These are phyloP conservation scores for Xylaria telfairii DNA, from an alignment of 495 filamentous ascomycete genomes.

Conservation along the genomic window DNA sequence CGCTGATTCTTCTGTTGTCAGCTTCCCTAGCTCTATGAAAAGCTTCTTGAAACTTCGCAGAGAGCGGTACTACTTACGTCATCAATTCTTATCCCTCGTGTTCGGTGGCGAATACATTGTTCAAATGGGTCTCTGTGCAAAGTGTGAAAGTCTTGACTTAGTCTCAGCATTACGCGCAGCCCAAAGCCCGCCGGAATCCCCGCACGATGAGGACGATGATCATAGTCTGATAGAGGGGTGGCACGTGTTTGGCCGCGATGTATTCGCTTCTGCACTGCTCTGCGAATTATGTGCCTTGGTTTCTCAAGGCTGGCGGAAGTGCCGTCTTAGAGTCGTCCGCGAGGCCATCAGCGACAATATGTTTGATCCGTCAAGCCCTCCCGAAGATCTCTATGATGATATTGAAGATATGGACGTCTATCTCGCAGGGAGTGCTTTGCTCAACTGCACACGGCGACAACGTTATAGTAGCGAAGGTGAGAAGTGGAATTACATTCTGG, in stretches of 20 bases:
- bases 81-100: too few species aligned
- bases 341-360: constrained; percentile 3
- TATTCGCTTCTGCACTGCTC: constrained; percentile 23
- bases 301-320: constrained; percentile 30
- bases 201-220: not conserved
- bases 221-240: not conserved
- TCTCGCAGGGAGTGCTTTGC: constrained; percentile 5
- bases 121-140: not conserved
- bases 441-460: constrained; percentile 12
- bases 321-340: constrained; percentile 20
- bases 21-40: too few species aligned
- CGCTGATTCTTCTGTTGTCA: too few species aligned
- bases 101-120: too few species aligned
- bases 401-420: constrained; percentile 30
- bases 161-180: not conserved
- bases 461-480: constrained; percentile 7
- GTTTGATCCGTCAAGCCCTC: constrained; percentile 26
- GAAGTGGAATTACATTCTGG: constrained; percentile 15
- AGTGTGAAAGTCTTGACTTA: not conserved
- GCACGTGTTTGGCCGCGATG: constrained; percentile 15
- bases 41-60: too few species aligned
- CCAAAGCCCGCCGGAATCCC: not conserved
- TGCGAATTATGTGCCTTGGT: constrained; percentile 29
- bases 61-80: too few species aligned
- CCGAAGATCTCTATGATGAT: constrained; percentile 26